phyloP scores from a whole-genome alignment of 495 filamentous ascomycete genomes.

The Copromyces sp. region DNA sequence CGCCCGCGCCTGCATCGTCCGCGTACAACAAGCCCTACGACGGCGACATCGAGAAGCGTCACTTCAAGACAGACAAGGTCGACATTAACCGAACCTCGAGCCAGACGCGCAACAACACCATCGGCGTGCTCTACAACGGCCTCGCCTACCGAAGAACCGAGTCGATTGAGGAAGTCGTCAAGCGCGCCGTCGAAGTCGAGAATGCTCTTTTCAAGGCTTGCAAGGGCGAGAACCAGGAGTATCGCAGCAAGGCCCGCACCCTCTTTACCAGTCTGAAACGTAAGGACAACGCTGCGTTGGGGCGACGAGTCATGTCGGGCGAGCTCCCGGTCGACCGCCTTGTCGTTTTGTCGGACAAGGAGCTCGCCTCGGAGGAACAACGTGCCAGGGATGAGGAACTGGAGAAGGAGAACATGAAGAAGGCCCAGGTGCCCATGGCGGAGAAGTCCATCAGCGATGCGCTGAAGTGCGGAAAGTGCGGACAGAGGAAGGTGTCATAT shows the following conservation, averaged over 20 bases:
- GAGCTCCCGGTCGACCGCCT: constrained; percentile 62
- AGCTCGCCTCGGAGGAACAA: constrained; percentile 55
- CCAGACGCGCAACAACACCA: constrained; percentile 62
- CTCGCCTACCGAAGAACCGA: constrained; percentile 51
- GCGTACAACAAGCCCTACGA: constrained; percentile 46
- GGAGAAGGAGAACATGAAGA: constrained; percentile 86
- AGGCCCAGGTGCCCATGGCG: constrained; percentile 81
- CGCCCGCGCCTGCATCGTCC: constrained; percentile 31
- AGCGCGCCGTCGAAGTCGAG: constrained; percentile 63
- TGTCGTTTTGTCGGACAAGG: constrained; percentile 48
- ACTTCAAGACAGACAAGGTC: constrained; percentile 69
- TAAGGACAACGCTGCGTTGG: constrained; percentile 69
- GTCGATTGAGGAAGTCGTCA: constrained; percentile 46
- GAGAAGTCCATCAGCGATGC: constrained; percentile 80
- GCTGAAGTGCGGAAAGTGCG: constrained; percentile 81
- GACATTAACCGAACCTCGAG: constrained; percentile 61
- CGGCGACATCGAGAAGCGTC: constrained; percentile 68
- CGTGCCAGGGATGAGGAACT: constrained; percentile 63
- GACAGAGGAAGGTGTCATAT: constrained; percentile 87
- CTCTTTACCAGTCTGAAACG: constrained; percentile 91
- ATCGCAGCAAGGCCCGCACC: constrained; percentile 78
- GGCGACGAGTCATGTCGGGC: constrained; percentile 61
- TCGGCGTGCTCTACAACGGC: constrained; percentile 86
- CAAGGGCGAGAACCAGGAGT: constrained; percentile 58
- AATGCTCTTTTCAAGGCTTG: constrained; percentile 54